These are phyloP conservation scores for Coniochaeta hoffmannii DNA, from an alignment of 2,329 filamentous ascomycete genomes.

Conservation along the genomic window DNA sequence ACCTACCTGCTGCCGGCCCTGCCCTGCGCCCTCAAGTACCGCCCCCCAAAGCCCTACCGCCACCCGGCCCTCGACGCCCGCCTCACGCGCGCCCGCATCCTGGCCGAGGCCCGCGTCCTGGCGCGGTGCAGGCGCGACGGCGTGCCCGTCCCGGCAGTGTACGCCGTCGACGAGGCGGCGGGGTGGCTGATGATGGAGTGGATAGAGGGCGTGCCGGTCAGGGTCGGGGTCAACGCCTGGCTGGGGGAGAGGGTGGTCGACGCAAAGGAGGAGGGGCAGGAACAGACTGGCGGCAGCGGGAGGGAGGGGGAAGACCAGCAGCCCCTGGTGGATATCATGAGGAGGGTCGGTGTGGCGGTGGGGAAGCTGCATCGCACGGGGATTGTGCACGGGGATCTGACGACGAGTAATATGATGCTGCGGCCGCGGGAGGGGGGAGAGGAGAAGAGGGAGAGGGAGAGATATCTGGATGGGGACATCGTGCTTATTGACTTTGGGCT, in stretches of 20 bases:
- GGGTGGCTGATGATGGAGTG: slow-evolving; percentile 83
- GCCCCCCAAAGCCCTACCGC: slow-evolving; percentile 83
- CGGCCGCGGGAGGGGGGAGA: slow-evolving; percentile 28
- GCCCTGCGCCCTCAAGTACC: slow-evolving; percentile 81
- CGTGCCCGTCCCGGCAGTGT: slow-evolving; percentile 73
- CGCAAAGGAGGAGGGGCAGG: slow-evolving; percentile 18
- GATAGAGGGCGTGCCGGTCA: slow-evolving; percentile 67
- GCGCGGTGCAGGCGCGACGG: slow-evolving; percentile 72
- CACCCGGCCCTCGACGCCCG: slow-evolving; percentile 84
- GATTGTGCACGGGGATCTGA: slow-evolving; percentile 90
- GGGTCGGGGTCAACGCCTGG: slow-evolving; percentile 62
- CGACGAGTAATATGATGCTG: slow-evolving; percentile 95
- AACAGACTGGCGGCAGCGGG: slow-evolving; percentile 27
- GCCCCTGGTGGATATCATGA: slow-evolving; percentile 56
- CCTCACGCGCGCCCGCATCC: slow-evolving; percentile 77
- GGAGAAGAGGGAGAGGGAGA: slow-evolving; percentile 11
- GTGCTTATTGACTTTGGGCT: slow-evolving; percentile 94
- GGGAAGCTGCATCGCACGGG: slow-evolving; percentile 75
- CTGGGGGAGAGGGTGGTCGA: slow-evolving; percentile 40
- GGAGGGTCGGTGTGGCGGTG: slow-evolving; percentile 61
- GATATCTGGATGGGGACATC: slow-evolving; percentile 59
- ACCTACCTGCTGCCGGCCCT: slow-evolving; percentile 63
- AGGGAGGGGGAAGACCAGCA: slow-evolving; percentile 38
- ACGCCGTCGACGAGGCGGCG: slow-evolving; percentile 55
- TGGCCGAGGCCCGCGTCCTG: slow-evolving; percentile 82